Evolutionary conservation across 2,329 filamentous ascomycete species (phyloP).

Genomic region (Salinomyces thailandicus): DNA sequence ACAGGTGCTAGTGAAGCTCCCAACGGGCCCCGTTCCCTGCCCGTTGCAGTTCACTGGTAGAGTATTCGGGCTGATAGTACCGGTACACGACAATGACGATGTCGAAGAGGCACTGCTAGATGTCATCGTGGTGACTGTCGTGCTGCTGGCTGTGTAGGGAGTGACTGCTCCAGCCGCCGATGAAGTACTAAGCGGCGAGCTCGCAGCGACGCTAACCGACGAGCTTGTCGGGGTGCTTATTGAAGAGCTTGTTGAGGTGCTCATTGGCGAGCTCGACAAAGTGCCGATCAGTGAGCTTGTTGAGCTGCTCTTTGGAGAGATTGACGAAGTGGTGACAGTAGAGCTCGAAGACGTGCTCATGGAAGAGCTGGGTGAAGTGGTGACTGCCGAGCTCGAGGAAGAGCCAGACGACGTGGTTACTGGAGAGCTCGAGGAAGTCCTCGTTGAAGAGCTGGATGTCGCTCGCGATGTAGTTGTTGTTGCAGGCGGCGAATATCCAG

Average conservation of each 20-base stretch:
- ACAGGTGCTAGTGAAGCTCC: slow-evolving; percentile 9
- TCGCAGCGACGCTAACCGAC: background rate
- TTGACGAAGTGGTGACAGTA: background rate
- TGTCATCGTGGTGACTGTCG: slow-evolving; percentile 3
- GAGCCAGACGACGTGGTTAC: too few species aligned
- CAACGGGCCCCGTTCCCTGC: slow-evolving; percentile 3
- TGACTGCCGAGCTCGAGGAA: background rate
- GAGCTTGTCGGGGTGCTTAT: background rate
- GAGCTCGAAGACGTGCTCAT: slow-evolving; percentile 1
- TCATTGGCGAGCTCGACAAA: background rate
- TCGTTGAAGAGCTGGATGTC: background rate
- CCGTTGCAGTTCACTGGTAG: background rate
- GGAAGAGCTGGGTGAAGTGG: background rate
- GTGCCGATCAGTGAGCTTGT: slow-evolving; percentile 1
- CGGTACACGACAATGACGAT: slow-evolving; percentile 2
- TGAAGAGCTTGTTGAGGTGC: background rate
- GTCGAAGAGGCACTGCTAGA: slow-evolving; percentile 1
- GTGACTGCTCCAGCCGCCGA: background rate
- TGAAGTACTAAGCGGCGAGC: background rate
- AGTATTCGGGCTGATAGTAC: slow-evolving; percentile 1
- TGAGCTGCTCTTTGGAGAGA: slow-evolving; percentile 2
- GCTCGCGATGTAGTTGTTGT: background rate
- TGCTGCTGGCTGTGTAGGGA: background rate
- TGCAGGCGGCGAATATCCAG: slow-evolving; percentile 1
- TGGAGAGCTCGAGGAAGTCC: background rate